Evolutionary conservation across 2,329 filamentous ascomycete genomes (phyloP).

Genomic region (Colletotrichum falcatum): DNA sequence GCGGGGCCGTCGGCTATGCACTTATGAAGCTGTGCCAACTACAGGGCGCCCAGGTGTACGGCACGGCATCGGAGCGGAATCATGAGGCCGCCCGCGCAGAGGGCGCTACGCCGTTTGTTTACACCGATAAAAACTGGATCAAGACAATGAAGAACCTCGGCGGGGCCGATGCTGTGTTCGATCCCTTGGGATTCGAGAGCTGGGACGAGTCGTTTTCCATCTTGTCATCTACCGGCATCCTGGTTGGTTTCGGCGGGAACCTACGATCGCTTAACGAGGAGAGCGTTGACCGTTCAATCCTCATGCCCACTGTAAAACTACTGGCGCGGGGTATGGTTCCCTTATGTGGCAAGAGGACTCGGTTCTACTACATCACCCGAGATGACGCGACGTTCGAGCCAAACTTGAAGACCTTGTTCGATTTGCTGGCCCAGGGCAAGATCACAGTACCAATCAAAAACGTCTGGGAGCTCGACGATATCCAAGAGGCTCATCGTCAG

Average conservation of each 20-base stretch:
- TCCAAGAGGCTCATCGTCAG: conserved; percentile 52
- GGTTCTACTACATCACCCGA: conserved; percentile 52
- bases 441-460: conserved; percentile 54
- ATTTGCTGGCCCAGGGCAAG: conserved; percentile 48
- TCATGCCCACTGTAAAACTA: conserved; percentile 51
- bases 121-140: conserved; percentile 63
- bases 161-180: conserved; percentile 61
- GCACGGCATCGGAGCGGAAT: conserved; percentile 60
- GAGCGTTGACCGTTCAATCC: conserved; percentile 50
- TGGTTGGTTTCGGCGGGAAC: conserved; percentile 56
- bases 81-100: conserved; percentile 53
- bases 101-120: conserved; percentile 59
- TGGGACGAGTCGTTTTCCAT: conserved; percentile 63
- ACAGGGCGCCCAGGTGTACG: conserved; percentile 60
- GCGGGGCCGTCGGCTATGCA: conserved; percentile 61
- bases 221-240: conserved; percentile 53
- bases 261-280: conserved; percentile 46
- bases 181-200: conserved; percentile 62
- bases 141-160: conserved; percentile 57
- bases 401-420: conserved; percentile 48
- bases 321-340: conserved; percentile 43
- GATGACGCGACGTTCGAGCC: conserved; percentile 50
- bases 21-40: conserved; percentile 55
- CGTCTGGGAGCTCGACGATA: conserved; percentile 55
- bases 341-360: conserved; percentile 46